Evolutionary conservation across 202 grass and related monocot genomes (phyloP).

Genomic region (Saccharum hybrid): DNA sequence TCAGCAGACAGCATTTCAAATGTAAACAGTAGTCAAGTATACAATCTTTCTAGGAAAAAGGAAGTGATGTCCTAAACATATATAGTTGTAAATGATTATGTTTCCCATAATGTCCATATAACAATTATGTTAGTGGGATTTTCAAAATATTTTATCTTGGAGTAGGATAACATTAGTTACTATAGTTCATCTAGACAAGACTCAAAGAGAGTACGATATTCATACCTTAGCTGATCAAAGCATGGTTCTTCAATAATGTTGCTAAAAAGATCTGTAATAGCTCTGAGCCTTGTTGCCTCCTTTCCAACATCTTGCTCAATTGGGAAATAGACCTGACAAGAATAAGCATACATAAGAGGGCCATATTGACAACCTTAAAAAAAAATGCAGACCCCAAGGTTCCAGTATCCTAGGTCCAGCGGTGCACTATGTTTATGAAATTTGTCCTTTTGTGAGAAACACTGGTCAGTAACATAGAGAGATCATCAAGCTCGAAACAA

Average conservation of each 20-base stretch:
- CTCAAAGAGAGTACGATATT: neutral
- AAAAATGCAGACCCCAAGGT: constrained; percentile 32
- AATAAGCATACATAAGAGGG: constrained; percentile 30
- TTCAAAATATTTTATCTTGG: neutral
- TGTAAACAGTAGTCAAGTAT: constrained; percentile 41
- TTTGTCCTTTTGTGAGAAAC: neutral
- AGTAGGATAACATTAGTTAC: constrained; percentile 11
- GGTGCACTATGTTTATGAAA: neutral
- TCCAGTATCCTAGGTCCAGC: neutral
- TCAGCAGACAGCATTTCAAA: constrained; percentile 16
- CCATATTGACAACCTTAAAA: constrained; percentile 19
- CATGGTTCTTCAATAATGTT: constrained; percentile 86
- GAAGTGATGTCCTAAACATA: constrained; percentile 27
- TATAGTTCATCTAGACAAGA: constrained; percentile 16
- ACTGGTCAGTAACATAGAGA: neutral
- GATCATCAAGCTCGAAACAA: neutral
- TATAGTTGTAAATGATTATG: neutral
- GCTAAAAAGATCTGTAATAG: constrained; percentile 92
- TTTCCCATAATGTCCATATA: neutral
- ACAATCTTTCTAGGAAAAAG: neutral
- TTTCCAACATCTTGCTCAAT: constrained; percentile 77
- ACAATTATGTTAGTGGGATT: neutral
- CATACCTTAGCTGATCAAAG: constrained; percentile 92
- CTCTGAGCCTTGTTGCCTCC: constrained; percentile 72
- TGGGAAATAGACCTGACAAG: constrained; percentile 85